Conservation (phyloP, 2,329 filamentous ascomycete genomes). For the Aureobasidium zeae region DNA sequence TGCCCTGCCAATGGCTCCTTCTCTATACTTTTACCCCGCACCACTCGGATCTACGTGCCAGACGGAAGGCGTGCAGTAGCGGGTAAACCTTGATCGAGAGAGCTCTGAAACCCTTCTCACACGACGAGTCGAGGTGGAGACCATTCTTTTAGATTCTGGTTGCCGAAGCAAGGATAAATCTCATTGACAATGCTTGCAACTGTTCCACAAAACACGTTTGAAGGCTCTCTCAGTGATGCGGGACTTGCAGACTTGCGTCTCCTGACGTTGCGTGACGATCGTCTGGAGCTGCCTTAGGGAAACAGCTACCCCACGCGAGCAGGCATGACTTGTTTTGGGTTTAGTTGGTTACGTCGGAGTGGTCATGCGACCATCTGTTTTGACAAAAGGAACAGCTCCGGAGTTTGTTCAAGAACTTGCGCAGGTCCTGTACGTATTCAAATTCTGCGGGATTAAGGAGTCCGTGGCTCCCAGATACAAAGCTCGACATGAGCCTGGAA, state of each 20-base stretch:
- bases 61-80: constrained; percentile 13
- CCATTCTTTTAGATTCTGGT: too few species aligned
- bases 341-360: constrained; percentile 9
- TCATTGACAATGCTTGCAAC: too few species aligned
- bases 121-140: too few species aligned
- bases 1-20: constrained; percentile 6
- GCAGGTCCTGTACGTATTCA: constrained; percentile 3
- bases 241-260: too few species aligned
- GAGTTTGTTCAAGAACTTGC: neutral
- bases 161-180: too few species aligned
- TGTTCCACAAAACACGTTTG: too few species aligned
- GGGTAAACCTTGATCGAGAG: constrained; percentile 12
- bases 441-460: constrained; percentile 4
- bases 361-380: constrained; percentile 11
- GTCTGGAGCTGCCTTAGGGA: neutral
- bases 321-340: constrained; percentile 6
- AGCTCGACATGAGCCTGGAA: too few species aligned
- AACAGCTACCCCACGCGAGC: constrained; percentile 9
- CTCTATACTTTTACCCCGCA: constrained; percentile 14
- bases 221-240: neutral
- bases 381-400: constrained; percentile 1
- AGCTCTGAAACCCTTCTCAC: constrained; percentile 7
- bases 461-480: neutral
- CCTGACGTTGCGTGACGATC: constrained; percentile 14
- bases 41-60: constrained; percentile 11